A percentile compares a stretch with the other conserved stretches of the same genome.
phyloP scores from a whole-genome alignment of 441 rosid species.

The Croton setiger region DNA sequence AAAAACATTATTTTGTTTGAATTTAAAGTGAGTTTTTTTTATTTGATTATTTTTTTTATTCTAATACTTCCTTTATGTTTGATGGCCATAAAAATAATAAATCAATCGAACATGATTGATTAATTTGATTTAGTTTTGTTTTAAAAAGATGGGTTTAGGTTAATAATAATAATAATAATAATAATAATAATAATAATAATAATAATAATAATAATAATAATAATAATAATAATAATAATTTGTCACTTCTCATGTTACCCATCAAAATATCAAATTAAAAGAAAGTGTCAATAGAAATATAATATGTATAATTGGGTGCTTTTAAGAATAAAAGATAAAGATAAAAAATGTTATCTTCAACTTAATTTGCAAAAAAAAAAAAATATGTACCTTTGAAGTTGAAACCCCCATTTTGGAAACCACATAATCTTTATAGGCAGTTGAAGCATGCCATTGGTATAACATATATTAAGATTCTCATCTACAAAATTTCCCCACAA shows the following conservation, averaged over 20 bases:
- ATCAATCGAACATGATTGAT: too few species aligned
- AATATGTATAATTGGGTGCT: not conserved
- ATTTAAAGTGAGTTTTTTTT: too few species aligned
- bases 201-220: too few species aligned
- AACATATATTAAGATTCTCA: constrained; percentile 2
- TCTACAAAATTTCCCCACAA: not conserved
- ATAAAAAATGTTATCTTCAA: not conserved
- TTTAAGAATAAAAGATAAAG: not conserved
- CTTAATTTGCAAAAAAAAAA: not conserved
- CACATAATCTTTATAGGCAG: constrained; percentile 11
- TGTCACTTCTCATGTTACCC: not conserved
- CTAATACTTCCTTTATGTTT: too few species aligned
- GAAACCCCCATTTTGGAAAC: constrained; percentile 24
- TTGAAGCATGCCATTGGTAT: not conserved
- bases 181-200: too few species aligned
- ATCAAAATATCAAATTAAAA: constrained; percentile 10
- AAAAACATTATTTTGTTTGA: too few species aligned
- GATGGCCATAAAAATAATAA: too few species aligned
- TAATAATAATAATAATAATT: too few species aligned
- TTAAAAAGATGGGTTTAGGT: too few species aligned
- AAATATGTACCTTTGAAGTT: constrained; percentile 14
- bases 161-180: too few species aligned
- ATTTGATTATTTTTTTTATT: too few species aligned
- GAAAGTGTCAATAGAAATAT: not conserved
- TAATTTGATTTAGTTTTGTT: too few species aligned